A percentile compares a stretch with the other conserved stretches of the same genome.
phyloP scores from a whole-genome alignment of 768 basidiomycete species.

The Psilocybe sp. region DNA sequence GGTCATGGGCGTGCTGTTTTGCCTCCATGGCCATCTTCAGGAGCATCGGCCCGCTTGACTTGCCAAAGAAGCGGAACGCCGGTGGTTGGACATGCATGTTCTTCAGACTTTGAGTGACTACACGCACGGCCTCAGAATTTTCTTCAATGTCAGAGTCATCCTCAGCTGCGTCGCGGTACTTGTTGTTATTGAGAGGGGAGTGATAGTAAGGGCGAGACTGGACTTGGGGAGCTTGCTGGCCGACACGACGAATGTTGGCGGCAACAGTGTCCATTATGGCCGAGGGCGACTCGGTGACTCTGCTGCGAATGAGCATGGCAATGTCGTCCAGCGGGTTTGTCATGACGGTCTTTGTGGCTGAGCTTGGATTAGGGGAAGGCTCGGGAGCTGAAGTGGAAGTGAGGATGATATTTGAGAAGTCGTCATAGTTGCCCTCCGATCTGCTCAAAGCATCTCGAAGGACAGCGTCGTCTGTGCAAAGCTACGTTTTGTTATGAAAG shows the following conservation, averaged over 20 bases:
- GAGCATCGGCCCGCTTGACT: conserved; percentile 54
- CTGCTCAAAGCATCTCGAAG: conserved; percentile 49
- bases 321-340: too few relatives aligned
- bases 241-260: too few relatives aligned
- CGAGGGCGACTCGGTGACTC: too few relatives aligned
- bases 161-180: conserved; percentile 29
- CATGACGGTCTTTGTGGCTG: too few relatives aligned
- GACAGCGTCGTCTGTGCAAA: conserved; percentile 64
- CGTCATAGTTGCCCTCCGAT: conserved; percentile 19
- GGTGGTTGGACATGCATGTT: conserved; percentile 28
- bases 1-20: conserved; percentile 41
- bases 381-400: conserved; percentile 10
- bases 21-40: conserved; percentile 54
- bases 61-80: conserved; percentile 50
- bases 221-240: too few relatives aligned
- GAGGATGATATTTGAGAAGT: conserved; percentile 14
- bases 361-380: too few relatives aligned
- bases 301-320: too few relatives aligned
- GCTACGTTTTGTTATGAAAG: conserved; percentile 30
- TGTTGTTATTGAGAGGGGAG: conserved; percentile 28
- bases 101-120: conserved; percentile 34
- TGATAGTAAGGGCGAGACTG: conserved; percentile 10
- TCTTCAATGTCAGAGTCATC: conserved; percentile 26
- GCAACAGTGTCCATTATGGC: too few relatives aligned
- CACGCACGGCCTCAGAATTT: conserved; percentile 23